Evolutionary conservation across 2,329 filamentous ascomycete genomes (phyloP).

Genomic region (Sphaerulina vaccinii): DNA sequence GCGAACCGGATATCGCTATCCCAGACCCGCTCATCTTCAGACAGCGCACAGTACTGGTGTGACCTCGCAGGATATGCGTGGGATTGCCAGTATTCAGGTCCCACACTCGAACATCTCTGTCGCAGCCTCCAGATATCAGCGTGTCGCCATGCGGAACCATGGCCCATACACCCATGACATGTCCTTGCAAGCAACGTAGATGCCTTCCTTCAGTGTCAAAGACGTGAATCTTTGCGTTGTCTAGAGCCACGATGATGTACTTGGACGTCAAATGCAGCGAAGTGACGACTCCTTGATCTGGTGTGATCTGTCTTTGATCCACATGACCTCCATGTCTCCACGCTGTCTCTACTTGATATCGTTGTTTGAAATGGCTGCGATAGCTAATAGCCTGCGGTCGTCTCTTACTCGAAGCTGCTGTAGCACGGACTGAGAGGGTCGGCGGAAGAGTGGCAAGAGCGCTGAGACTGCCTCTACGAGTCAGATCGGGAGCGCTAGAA

Average conservation of each 20-base stretch:
- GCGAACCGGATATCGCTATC: conserved; percentile 92
- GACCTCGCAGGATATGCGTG: conserved; percentile 81
- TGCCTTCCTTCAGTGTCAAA: conserved; percentile 89
- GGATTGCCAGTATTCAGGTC: conserved; percentile 82
- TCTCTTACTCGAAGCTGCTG: conserved; percentile 39
- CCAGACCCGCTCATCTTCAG: conserved; percentile 95
- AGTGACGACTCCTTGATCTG: conserved; percentile 94
- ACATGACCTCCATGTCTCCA: conserved; percentile 91
- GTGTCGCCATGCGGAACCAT: conserved; percentile 98
- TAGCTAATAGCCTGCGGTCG: conserved; percentile 75
- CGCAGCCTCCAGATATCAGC: conserved; percentile 92
- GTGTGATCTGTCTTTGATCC: conserved; percentile 83
- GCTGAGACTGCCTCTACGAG: conserved; percentile 28
- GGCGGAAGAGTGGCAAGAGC: conserved; percentile 27
- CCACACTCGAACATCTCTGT: conserved; percentile 96
- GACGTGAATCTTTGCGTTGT: conserved; percentile 98
- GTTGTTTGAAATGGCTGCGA: conserved; percentile 95
- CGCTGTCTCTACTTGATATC: conserved; percentile 93
- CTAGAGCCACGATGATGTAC: conserved; percentile 95
- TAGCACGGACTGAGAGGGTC: conserved; percentile 29
- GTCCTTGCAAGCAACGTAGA: conserved; percentile 84
- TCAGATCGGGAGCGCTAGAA: conserved; percentile 50
- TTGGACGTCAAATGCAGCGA: conserved; percentile 90
- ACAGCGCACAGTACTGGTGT: conserved; percentile 94
- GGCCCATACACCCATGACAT: conserved; percentile 99